Evolutionary conservation across 305 asterid species (phyloP).

Genomic region (Fraxinus dipetala): DNA sequence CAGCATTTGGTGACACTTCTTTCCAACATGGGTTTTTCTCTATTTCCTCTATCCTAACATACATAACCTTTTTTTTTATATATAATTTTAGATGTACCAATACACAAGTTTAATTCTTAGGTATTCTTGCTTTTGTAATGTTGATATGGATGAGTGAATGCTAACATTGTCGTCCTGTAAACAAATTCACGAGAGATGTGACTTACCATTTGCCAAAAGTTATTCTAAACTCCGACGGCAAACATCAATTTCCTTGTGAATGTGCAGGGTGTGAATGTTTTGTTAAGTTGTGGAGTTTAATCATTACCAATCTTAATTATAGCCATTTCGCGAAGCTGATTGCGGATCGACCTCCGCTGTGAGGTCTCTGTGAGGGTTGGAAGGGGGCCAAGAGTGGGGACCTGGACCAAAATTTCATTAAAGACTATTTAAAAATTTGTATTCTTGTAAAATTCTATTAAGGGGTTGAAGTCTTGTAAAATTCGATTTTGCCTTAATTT

Average conservation of each 20-base stretch:
- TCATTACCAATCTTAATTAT: no score
- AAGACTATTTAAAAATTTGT: no score
- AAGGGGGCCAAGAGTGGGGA: no score
- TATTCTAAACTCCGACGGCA: background rate
- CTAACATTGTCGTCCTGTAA: background rate
- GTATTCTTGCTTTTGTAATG: background rate
- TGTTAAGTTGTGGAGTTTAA: no score
- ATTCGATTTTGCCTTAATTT: no score
- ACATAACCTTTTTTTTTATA: background rate
- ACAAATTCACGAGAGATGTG: background rate
- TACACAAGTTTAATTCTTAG: background rate
- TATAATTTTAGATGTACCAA: background rate
- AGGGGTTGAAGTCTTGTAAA: no score
- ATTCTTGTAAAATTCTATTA: no score
- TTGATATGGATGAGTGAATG: background rate
- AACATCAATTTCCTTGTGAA: background rate
- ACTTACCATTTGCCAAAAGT: background rate
- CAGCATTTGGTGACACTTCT: background rate
- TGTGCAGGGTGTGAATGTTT: slow-evolving; percentile 38
- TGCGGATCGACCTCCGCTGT: no score
- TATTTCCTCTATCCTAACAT: background rate
- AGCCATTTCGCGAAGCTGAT: no score
- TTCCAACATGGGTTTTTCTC: background rate
- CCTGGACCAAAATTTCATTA: no score
- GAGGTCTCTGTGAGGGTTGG: no score